Evolutionary conservation across 768 basidiomycete genomes (phyloP), one percentile per base, ranked within the genome.

Genomic region (Tricholoma hemisulphureum): DNA sequence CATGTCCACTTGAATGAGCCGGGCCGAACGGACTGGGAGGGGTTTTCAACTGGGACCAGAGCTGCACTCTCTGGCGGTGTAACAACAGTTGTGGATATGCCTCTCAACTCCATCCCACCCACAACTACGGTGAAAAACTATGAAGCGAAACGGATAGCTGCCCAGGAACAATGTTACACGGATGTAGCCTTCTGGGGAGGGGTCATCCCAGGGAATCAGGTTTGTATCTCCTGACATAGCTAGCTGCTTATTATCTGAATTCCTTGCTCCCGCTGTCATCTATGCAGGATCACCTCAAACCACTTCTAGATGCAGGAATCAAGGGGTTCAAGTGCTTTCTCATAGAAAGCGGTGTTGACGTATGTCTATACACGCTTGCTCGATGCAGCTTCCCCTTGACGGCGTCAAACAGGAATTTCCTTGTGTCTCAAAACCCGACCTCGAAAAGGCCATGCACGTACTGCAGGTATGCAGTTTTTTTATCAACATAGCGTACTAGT

Each of bases 41-140:
- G 95, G 0, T 96, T 97, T 69, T 83, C 81, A 75, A 91, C 93
- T 0, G 95, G 93, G n/a, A 95, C 95, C 1, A 75, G 79, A 55
- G 96, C 96, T 18, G 96, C 96, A 1, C 85, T 87, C 2, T 89
- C 93, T 1, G 96, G 96, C 20, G 97, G 96, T 6, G 85, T 98
- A n/a, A 98, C 95, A 7, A 93, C 93, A 6, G 77, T 98, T 20
- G 88, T 98, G 29, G 97, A 98, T 74, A 99, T 98, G 96, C 97
- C 96, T 2, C 78, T 99, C 55, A 98, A 99, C 72, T 96, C 95
- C 2, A 91, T 98, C 54, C 96, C 96, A 1, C 94, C 97, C 0
- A 98, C 97, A 0, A 95, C 93, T 1, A 95, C 93, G 0, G 81
- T 93, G 7, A 75, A 74, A 5, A 86, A 96, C 67, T 79, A 98